Percentiles rank a stretch among this genome's conserved stretches.
phyloP scores from a whole-genome alignment of 345 rosid genomes.

The Linum tenue region DNA sequence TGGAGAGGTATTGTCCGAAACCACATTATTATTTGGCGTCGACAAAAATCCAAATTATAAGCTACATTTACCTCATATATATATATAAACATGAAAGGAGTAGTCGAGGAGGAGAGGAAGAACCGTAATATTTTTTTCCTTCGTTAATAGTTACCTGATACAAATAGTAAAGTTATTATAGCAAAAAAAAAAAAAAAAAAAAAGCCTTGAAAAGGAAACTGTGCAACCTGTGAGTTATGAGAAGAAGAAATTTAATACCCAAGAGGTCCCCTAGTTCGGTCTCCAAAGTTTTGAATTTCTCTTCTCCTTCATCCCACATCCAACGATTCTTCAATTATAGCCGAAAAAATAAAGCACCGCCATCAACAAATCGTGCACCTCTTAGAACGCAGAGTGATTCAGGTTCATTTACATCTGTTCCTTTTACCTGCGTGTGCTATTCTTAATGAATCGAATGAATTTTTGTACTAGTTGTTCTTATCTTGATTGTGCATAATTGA shows the following conservation, averaged over 20 bases:
- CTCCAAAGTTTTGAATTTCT: not conserved
- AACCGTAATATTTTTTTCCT: no score
- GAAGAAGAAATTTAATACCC: not conserved
- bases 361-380: not conserved
- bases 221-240: not conserved
- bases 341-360: not conserved
- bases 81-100: no score
- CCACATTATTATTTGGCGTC: no score
- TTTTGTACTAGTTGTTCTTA: not conserved
- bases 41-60: no score
- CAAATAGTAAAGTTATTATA: no score
- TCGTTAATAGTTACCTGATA: no score
- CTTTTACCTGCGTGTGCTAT: no score
- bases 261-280: not conserved
- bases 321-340: no score
- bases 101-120: no score
- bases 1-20: no score
- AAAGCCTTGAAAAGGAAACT: not conserved
- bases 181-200: not conserved
- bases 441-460: not conserved
- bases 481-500: not conserved
- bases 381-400: not conserved
- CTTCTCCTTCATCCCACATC: not conserved
- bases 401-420: not conserved
- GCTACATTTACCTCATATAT: no score